Conservation (phyloP, 306 rosid species). For the Dryas drummondii region DNA sequence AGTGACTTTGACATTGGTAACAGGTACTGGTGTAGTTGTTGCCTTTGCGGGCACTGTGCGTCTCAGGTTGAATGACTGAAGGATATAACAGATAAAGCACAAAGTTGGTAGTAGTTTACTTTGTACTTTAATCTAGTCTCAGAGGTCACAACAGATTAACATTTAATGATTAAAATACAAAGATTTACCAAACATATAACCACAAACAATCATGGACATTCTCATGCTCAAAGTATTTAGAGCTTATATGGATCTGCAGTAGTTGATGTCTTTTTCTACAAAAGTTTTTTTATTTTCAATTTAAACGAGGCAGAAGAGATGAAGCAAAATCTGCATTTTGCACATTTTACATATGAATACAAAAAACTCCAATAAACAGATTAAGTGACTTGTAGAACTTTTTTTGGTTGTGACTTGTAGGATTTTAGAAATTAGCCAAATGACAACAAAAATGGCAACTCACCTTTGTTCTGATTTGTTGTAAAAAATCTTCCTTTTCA, state of each 20-base stretch:
- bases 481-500: constrained; percentile 77
- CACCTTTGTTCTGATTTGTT: constrained; percentile 79
- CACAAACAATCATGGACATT: not conserved
- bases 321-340: not conserved
- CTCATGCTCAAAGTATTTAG: not conserved
- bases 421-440: constrained; percentile 8
- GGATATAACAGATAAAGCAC: constrained; percentile 17
- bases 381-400: not conserved
- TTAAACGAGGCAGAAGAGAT: not conserved
- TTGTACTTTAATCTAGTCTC: not conserved
- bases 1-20: constrained; percentile 69
- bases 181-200: not conserved
- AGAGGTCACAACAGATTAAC: not conserved
- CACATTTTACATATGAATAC: not conserved
- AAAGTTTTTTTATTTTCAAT: too few relatives aligned
- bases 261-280: not conserved
- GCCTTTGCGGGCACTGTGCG: constrained; percentile 63
- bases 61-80: constrained; percentile 88
- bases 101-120: constrained; percentile 18
- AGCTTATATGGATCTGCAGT: not conserved
- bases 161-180: not conserved
- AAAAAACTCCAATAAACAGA: not conserved
- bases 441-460: constrained; percentile 24
- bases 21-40: constrained; percentile 36
- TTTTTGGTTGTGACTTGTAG: not conserved